A percentile compares a stretch with the other conserved stretches of the same genome.
Conservation (phyloP, 2,329 filamentous ascomycete species). For the Aspergillus sp. region DNA sequence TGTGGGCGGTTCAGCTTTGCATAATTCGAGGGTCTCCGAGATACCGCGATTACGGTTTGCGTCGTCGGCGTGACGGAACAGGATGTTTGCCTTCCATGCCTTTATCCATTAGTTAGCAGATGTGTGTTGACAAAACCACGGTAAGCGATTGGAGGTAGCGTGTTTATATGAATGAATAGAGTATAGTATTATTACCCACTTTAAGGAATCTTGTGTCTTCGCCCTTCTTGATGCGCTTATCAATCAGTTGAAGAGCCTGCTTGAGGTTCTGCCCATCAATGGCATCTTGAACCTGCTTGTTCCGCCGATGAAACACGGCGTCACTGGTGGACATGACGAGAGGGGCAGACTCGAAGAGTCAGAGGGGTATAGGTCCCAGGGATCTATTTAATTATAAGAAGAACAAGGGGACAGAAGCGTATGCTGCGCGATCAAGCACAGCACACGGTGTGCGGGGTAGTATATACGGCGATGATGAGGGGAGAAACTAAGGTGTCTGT, state of each 20-base stretch:
- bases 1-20: conserved; percentile 44
- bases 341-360: not conserved
- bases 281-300: conserved; percentile 53
- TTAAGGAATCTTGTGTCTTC: conserved; percentile 47
- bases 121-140: not conserved
- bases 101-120: conserved; percentile 23
- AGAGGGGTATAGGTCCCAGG: not conserved
- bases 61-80: conserved; percentile 45
- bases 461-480: conserved; percentile 15
- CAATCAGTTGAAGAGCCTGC: conserved; percentile 52
- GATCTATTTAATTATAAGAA: not conserved
- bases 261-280: conserved; percentile 52
- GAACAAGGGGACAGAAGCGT: not conserved
- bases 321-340: conserved; percentile 35
- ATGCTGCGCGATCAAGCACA: conserved; percentile 30
- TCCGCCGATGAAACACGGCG: conserved; percentile 47
- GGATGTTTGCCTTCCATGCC: conserved; percentile 49
- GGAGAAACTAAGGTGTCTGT: conserved; percentile 13
- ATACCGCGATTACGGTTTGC: conserved; percentile 46
- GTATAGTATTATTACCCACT: conserved; percentile 28
- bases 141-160: not conserved
- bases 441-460: conserved; percentile 25
- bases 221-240: conserved; percentile 59
- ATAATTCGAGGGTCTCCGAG: conserved; percentile 46
- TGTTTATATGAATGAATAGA: not conserved